Evolutionary conservation across 2,329 filamentous ascomycete species (phyloP).

Genomic region (Chaetoscypha palmicola): DNA sequence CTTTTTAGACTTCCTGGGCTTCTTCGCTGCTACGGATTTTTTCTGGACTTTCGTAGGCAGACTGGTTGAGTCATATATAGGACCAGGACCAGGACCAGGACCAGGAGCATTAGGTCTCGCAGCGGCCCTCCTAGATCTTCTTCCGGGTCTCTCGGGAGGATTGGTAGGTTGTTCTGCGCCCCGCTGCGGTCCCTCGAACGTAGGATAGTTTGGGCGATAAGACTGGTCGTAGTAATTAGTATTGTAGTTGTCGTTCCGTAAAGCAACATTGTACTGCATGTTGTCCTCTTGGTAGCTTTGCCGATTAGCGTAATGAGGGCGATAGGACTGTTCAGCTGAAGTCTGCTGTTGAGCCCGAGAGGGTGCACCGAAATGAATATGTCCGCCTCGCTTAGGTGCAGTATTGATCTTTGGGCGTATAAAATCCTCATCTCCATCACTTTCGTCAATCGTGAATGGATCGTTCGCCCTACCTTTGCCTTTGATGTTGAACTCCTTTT

Average conservation of each 20-base stretch:
- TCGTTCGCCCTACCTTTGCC: constrained; percentile 24
- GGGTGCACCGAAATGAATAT: constrained; percentile 17
- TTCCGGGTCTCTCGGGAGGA: neutral
- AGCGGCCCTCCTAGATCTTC: neutral
- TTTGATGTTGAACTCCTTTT: constrained; percentile 26
- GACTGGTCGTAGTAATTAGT: neutral
- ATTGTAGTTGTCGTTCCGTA: neutral
- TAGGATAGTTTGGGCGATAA: neutral
- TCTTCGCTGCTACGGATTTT: neutral
- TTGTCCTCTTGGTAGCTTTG: neutral
- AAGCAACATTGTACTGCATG: neutral
- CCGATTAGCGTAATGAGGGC: neutral
- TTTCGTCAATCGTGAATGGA: constrained; percentile 27
- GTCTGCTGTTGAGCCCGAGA: neutral
- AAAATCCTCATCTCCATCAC: constrained; percentile 26
- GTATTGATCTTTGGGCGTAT: constrained; percentile 24
- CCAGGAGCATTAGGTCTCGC: neutral
- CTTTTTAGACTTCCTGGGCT: neutral
- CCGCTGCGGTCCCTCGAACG: neutral
- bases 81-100: neutral
- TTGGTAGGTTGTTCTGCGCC: too few relatives aligned
- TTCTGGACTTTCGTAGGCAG: neutral
- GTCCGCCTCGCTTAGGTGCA: constrained; percentile 7
- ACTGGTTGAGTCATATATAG: neutral
- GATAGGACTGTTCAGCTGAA: too few relatives aligned